phyloP scores from a whole-genome alignment of 352 stramenopile genomes.

The Phytophthora kernoviae region DNA sequence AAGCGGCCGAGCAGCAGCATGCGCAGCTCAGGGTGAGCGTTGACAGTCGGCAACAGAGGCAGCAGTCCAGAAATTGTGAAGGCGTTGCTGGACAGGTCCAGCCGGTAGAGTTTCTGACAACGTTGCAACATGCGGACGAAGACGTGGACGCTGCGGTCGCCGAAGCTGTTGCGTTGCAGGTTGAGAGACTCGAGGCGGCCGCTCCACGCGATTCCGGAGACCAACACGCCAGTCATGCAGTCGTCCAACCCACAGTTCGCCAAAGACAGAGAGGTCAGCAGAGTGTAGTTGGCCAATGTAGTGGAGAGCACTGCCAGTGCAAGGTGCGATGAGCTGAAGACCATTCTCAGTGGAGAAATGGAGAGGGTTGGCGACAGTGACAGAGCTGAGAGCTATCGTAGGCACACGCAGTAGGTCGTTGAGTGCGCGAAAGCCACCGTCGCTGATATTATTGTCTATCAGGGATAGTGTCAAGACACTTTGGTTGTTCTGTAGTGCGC shows the following conservation, averaged over 20 bases:
- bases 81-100: slow-evolving; percentile 46
- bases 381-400: slow-evolving; percentile 18
- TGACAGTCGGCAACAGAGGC: slow-evolving; percentile 17
- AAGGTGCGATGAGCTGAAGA: slow-evolving; percentile 21
- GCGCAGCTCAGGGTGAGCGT: slow-evolving; percentile 29
- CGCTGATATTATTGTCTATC: slow-evolving; percentile 41
- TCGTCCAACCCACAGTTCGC: slow-evolving; percentile 47
- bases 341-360: slow-evolving; percentile 28
- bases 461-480: slow-evolving; percentile 32
- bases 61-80: slow-evolving; percentile 35
- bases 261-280: slow-evolving; percentile 34
- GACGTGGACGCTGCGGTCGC: slow-evolving; percentile 32
- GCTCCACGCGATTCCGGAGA: slow-evolving; percentile 47
- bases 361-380: slow-evolving; percentile 36
- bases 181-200: slow-evolving; percentile 39
- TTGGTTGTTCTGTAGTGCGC: slow-evolving; percentile 27
- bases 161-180: slow-evolving; percentile 40
- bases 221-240: slow-evolving; percentile 37
- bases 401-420: slow-evolving; percentile 31
- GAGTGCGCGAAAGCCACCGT: slow-evolving; percentile 40
- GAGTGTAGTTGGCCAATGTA: slow-evolving; percentile 42
- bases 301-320: slow-evolving; percentile 33
- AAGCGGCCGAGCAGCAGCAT: slow-evolving; percentile 41
- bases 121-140: slow-evolving; percentile 40
- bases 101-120: slow-evolving; percentile 30